Evolutionary conservation across 495 filamentous ascomycete genomes (phyloP), one percentile per base, ranked within the genome.

Genomic region (Annulohypoxylon nitens): DNA sequence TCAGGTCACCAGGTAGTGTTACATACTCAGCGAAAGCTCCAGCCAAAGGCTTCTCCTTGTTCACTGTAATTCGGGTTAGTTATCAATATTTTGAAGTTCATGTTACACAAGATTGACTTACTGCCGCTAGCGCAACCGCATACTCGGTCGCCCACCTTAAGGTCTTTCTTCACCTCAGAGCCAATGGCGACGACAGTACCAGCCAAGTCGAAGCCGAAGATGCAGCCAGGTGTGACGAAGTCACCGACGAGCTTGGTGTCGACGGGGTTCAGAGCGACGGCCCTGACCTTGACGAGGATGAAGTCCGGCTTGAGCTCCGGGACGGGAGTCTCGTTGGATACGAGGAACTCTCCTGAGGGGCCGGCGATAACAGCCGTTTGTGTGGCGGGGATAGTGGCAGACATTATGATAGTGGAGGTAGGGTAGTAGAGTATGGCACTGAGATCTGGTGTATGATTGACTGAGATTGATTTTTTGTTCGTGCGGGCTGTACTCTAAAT

Each of bases 341-440:
- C 53, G 30, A 57, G 30, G 33, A 57, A 57, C 30, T 57, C 53
- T 33, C 53, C 53, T 5, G 53, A 37, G n/a, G 53, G 53, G 16
- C 53, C 53, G 53, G 53, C 53, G n/a, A 57, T 57, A 16, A 57
- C 53, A 37, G 53, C 53, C 53, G 53, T 57, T 20, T 57, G 53
- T 34, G 53, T 57, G 33, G 30, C 18, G 53, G 53, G 53, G 20
- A 57, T 57, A 37, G 53, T 8, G 33, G 53, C 30, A 57, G 53
- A 57, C 53, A 57, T 57, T 37, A 14, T 57, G 30, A 37, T 36
- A 37, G 30, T 18, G 12, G 39, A 39, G 36, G 36, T 39, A 39
- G 36, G 39, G 14, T 33, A 18, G 33, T 57, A 57, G 20, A 53
- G 30, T 37, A 57, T 33, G 33, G 53, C 53, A 57, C 30, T 57